Evolutionary conservation across 805 yeast species (phyloP), one percentile per base, ranked within the genome.

Genomic region (Lipomyces spencermartinsiae): DNA sequence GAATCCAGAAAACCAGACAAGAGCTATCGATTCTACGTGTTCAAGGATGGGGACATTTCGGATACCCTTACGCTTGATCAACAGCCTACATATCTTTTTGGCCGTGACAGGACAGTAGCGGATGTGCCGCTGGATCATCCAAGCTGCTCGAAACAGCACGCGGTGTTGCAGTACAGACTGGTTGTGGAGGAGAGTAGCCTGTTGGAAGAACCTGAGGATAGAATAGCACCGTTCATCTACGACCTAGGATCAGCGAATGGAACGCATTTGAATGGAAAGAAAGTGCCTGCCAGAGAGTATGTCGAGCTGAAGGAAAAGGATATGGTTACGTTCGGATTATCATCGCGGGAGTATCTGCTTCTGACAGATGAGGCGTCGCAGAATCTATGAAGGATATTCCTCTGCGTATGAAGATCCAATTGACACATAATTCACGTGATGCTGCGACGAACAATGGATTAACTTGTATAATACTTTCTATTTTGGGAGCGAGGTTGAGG

Each of bases 71-170:
- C 34, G 14, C 65, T 73, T 4, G 65, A 66, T 34, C 70, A 64
- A 31, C 72, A 68, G 58, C 19, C 73, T 6, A 67, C 63, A 12
- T 73, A 71, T 51, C 55, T 70, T 8, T 59, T 73, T 22, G 75
- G 75, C 7, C 69, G 75, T 7, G 75, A 73, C 34, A 63, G 68
- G 19, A 54, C 67, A 4, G 58, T 69, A 4, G 71, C 63, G 35
- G 74, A 73, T 39, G 62, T 73, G n/a, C 68, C 71, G 46, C 60
- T 68, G 6, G 71, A 69, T 33, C 74, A 73, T 59, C 74, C 73
- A 80, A 91, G 97, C 83, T 91, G 97, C 82, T 92, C 97, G 75
- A 92, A 83, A 74, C 85, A 84, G 71, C 87, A 84, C 71, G 85
- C 86, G 25, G 86, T 78, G 0, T 76, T 84, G 7, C 87, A 84